Percentiles rank a stretch among this genome's conserved stretches.
These are phyloP conservation scores for Hyaloperonospora brassicae DNA, from an alignment of 352 stramenopile genomes.

Conservation along the genomic window DNA sequence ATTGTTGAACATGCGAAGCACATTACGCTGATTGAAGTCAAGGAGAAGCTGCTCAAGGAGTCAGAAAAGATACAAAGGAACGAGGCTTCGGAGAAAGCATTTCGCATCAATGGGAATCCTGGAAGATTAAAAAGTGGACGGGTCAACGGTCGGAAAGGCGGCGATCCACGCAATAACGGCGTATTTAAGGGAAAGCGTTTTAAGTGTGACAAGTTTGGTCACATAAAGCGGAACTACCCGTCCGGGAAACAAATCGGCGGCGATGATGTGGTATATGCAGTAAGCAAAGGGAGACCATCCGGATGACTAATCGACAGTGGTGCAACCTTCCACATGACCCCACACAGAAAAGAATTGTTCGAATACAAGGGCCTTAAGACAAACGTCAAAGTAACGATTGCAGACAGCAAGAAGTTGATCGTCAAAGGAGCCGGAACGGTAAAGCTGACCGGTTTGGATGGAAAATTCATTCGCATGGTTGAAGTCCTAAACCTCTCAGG, in stretches of 20 bases:
- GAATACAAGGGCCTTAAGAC: not conserved
- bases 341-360: not conserved
- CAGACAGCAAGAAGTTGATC: too few species aligned
- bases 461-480: too few species aligned
- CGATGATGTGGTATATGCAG: not conserved
- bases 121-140: not conserved
- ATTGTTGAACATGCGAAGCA: not conserved
- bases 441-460: too few species aligned
- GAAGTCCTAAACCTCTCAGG: too few species aligned
- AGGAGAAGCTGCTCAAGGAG: too few species aligned
- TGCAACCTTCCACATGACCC: too few species aligned
- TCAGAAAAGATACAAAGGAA: too few species aligned
- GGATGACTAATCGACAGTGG: not conserved
- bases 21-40: not conserved
- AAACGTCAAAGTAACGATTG: not conserved
- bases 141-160: not conserved
- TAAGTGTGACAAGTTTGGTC: too few species aligned
- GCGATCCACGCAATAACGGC: not conserved
- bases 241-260: not conserved
- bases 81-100: not conserved
- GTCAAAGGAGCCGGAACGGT: too few species aligned
- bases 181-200: not conserved
- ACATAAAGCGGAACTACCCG: not conserved
- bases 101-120: not conserved
- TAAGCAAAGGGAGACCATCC: not conserved